Conservation (phyloP, 73 alveolate species). For the Tetrahymena malaccensis region DNA sequence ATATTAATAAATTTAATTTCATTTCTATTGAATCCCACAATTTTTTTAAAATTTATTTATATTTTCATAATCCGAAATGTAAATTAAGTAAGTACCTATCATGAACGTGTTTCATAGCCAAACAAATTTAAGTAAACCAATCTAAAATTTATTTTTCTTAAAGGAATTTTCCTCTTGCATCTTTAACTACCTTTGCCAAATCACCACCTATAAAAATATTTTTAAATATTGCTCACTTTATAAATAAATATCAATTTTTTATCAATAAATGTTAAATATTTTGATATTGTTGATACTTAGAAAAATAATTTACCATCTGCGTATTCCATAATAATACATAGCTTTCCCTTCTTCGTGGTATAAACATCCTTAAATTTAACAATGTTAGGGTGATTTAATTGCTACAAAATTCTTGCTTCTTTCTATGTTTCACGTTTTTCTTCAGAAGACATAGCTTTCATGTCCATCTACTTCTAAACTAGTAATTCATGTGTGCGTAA, state of each 20-base stretch:
- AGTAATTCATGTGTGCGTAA: slow-evolving; percentile 24
- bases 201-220: slow-evolving; percentile 69
- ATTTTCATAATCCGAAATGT: neutral
- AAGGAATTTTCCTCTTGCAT: slow-evolving; percentile 46
- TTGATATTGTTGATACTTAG: neutral
- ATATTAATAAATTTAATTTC: neutral
- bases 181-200: slow-evolving; percentile 48
- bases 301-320: slow-evolving; percentile 56
- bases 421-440: slow-evolving; percentile 64
- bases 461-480: slow-evolving; percentile 64
- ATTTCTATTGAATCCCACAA: neutral
- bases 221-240: neutral
- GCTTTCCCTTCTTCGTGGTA: slow-evolving; percentile 60
- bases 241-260: neutral
- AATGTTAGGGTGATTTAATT: slow-evolving; percentile 82
- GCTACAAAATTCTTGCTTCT: slow-evolving; percentile 59
- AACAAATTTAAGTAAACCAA: slow-evolving; percentile 74
- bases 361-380: slow-evolving; percentile 75
- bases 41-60: too few relatives aligned
- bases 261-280: neutral
- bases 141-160: slow-evolving; percentile 64
- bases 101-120: slow-evolving; percentile 84
- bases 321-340: slow-evolving; percentile 67
- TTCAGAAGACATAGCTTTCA: slow-evolving; percentile 48
- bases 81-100: slow-evolving; percentile 13